Conservation (phyloP, 179 eudicot species). For the Dionaea muscipula region DNA sequence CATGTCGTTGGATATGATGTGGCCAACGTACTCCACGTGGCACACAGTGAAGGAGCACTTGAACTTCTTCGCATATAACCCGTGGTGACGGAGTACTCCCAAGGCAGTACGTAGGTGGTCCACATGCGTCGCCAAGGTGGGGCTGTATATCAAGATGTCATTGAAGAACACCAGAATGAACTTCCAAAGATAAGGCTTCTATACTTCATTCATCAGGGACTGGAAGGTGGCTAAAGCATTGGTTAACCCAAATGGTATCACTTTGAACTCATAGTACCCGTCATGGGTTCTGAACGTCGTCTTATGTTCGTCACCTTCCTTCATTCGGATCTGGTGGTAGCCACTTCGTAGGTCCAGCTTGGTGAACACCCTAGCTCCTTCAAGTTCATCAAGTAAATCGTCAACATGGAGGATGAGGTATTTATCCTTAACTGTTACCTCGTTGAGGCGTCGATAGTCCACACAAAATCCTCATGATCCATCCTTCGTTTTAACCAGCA, state of each 20-base stretch:
- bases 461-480: not conserved
- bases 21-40: not conserved
- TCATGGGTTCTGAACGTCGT: too few relatives aligned
- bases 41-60: not conserved
- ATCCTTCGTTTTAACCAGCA: not conserved
- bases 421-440: not conserved
- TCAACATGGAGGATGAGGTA: not conserved
- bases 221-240: not conserved
- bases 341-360: too few relatives aligned
- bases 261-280: too few relatives aligned
- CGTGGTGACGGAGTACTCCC: not conserved
- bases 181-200: not conserved
- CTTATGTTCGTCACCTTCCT: too few relatives aligned
- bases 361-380: too few relatives aligned
- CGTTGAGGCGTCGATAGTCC: too few relatives aligned
- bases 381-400: conserved; percentile 2
- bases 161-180: too few relatives aligned
- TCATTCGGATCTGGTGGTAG: too few relatives aligned
- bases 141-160: not conserved
- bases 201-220: not conserved
- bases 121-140: not conserved
- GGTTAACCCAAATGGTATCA: not conserved
- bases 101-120: not conserved
- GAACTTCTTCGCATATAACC: not conserved
- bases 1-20: too few relatives aligned